Conservation (phyloP, 805 yeast genomes). For the Metschnikowia reukaufii region DNA sequence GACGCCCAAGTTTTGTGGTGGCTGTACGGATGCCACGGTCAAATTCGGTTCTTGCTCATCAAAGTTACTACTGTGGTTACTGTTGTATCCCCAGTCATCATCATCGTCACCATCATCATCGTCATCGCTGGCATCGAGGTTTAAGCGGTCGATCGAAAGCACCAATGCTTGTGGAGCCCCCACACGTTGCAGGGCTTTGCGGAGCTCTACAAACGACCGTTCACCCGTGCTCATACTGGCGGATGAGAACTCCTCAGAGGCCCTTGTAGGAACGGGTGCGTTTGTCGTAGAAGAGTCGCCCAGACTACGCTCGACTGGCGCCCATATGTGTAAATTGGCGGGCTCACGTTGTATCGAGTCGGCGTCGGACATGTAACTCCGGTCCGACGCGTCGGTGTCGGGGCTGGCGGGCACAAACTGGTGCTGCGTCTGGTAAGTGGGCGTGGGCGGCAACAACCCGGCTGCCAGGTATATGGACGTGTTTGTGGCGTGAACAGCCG, state of each 20-base stretch:
- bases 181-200: background rate
- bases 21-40: background rate
- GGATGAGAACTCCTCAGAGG: constrained; percentile 2
- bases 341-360: constrained; percentile 44
- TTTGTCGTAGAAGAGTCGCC: background rate
- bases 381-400: constrained; percentile 37
- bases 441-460: constrained; percentile 31
- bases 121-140: constrained; percentile 13
- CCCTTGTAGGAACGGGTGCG: background rate
- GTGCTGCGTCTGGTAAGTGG: constrained; percentile 21
- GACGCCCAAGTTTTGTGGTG: background rate
- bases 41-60: constrained; percentile 6
- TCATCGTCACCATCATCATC: constrained; percentile 1
- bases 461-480: background rate
- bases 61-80: constrained; percentile 22
- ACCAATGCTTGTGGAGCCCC: constrained; percentile 14
- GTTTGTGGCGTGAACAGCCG: background rate
- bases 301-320: background rate
- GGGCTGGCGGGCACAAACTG: constrained; percentile 17
- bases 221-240: constrained; percentile 12
- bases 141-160: constrained; percentile 18
- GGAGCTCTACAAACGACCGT: constrained; percentile 1
- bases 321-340: constrained; percentile 24
- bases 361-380: constrained; percentile 39
- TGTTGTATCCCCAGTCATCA: constrained; percentile 31